Percentiles rank a stretch among this genome's conserved stretches.
phyloP scores from a whole-genome alignment of 305 asterid species.

The Striga hermonthica region DNA sequence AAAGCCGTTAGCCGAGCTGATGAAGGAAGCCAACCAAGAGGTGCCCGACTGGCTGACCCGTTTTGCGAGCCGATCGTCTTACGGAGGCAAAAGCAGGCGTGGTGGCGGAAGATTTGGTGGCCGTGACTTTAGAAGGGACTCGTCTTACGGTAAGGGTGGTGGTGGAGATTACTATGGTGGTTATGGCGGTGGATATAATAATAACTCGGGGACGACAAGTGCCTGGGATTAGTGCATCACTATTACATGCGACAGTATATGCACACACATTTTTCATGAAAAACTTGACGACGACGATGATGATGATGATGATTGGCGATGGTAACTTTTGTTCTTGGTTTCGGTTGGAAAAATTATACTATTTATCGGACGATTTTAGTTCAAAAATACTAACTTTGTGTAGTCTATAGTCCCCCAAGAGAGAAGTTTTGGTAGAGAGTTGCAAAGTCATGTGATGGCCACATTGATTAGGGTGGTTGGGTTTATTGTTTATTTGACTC shows the following conservation, averaged over 20 bases:
- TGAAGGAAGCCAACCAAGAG: constrained; percentile 63
- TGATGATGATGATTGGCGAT: constrained; percentile 29
- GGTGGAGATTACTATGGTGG: constrained; percentile 7
- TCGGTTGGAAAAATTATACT: constrained; percentile 12
- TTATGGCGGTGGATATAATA: constrained; percentile 17
- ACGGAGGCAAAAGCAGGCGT: constrained; percentile 47
- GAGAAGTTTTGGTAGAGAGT: constrained; percentile 19
- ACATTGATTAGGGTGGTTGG: no score
- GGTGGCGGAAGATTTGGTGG: constrained; percentile 62
- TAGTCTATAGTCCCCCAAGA: constrained; percentile 17
- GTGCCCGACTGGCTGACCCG: constrained; percentile 65
- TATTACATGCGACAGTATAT: constrained; percentile 18
- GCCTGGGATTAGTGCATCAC: constrained; percentile 53
- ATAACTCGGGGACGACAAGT: constrained; percentile 37
- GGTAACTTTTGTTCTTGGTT: constrained; percentile 4
- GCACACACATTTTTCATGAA: constrained; percentile 23
- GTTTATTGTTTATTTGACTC: no score
- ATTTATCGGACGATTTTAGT: background rate
- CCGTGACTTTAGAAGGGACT: constrained; percentile 57
- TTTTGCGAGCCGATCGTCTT: constrained; percentile 49
- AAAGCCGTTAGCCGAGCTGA: constrained; percentile 47
- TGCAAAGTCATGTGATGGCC: background rate
- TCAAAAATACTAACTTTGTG: constrained; percentile 17
- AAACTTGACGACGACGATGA: constrained; percentile 36
- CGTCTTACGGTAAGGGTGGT: constrained; percentile 39